Evolutionary conservation across 352 stramenopile genomes (phyloP).

Genomic region (Globisporangium cederbergense): DNA sequence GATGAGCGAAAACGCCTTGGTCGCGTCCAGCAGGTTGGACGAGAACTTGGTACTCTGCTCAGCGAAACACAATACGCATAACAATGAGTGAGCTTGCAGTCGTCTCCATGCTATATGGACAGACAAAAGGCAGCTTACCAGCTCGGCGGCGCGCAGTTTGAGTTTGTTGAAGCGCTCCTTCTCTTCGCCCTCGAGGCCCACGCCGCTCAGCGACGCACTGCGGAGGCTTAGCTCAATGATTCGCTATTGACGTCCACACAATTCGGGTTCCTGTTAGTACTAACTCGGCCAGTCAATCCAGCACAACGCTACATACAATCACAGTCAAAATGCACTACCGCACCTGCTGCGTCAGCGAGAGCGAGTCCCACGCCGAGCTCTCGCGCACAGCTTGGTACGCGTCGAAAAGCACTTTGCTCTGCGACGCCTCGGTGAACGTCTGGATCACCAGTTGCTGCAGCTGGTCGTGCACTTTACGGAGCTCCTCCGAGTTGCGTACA

Average conservation of each 20-base stretch:
- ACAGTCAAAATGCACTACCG: background rate
- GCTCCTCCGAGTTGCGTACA: constrained; percentile 94
- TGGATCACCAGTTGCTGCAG: constrained; percentile 93
- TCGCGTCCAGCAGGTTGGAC: constrained; percentile 97
- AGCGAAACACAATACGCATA: background rate
- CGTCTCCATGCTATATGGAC: background rate
- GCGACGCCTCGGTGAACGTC: constrained; percentile 88
- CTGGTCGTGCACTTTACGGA: constrained; percentile 92
- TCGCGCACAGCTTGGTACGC: constrained; percentile 84
- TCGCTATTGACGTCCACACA: constrained; percentile 27
- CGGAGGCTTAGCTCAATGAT: constrained; percentile 89
- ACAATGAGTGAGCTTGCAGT: background rate
- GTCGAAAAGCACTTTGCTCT: constrained; percentile 92
- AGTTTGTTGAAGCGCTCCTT: constrained; percentile 96
- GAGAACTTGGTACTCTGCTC: constrained; percentile 91
- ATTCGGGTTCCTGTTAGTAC: background rate
- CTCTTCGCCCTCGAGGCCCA: constrained; percentile 89
- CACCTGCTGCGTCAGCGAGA: constrained; percentile 60
- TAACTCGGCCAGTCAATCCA: background rate
- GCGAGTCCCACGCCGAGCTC: constrained; percentile 47
- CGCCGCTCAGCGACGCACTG: constrained; percentile 89
- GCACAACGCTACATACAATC: background rate
- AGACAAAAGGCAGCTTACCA: constrained; percentile 36
- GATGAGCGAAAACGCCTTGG: constrained; percentile 92
- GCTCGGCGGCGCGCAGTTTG: constrained; percentile 89